Evolutionary conservation across 1,284 basidiomycete species (phyloP).

Genomic region (Megacollybia platyphylla): DNA sequence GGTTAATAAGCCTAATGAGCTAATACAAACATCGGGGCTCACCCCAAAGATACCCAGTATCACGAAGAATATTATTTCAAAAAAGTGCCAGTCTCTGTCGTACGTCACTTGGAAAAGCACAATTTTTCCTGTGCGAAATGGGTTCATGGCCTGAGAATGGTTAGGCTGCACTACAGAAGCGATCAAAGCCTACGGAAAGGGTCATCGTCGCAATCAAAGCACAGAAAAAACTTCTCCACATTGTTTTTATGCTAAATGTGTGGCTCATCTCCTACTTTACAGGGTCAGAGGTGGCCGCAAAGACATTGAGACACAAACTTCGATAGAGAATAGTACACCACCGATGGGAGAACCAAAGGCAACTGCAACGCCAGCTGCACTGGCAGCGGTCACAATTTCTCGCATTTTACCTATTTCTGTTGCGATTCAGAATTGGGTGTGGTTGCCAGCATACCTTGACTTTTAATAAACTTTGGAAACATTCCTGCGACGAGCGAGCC

Average conservation of each 20-base stretch:
- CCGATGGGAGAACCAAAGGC: slow-evolving; percentile 98
- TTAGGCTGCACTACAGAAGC: slow-evolving; percentile 3
- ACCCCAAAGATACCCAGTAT: slow-evolving; percentile 94
- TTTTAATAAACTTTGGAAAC: slow-evolving; percentile 76
- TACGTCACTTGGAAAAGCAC: slow-evolving; percentile 98
- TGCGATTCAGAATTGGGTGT: slow-evolving; percentile 1
- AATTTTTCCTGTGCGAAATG: slow-evolving; percentile 95
- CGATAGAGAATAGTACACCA: slow-evolving; percentile 88
- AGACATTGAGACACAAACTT: slow-evolving; percentile 26
- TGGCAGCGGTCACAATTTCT: slow-evolving; percentile 90
- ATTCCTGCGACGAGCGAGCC: slow-evolving; percentile 79
- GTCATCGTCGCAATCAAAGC: slow-evolving; percentile 95
- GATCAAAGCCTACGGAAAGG: slow-evolving; percentile 57
- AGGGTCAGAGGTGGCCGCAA: slow-evolving; percentile 1
- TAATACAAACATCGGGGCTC: slow-evolving; percentile 14
- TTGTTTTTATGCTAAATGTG: slow-evolving; percentile 91
- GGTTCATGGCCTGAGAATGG: slow-evolving; percentile 78
- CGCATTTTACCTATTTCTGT: slow-evolving; percentile 73
- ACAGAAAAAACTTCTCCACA: slow-evolving; percentile 98
- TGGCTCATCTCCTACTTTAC: slow-evolving; percentile 89
- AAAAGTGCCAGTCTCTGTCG: slow-evolving; percentile 97
- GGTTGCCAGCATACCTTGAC: slow-evolving; percentile 54
- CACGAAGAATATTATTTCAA: slow-evolving; percentile 95
- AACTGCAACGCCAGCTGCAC: slow-evolving; percentile 94
- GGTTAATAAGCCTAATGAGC: slow-evolving; percentile 1